Conservation (phyloP, 2,329 filamentous ascomycete genomes). For the Oidium heveae region DNA sequence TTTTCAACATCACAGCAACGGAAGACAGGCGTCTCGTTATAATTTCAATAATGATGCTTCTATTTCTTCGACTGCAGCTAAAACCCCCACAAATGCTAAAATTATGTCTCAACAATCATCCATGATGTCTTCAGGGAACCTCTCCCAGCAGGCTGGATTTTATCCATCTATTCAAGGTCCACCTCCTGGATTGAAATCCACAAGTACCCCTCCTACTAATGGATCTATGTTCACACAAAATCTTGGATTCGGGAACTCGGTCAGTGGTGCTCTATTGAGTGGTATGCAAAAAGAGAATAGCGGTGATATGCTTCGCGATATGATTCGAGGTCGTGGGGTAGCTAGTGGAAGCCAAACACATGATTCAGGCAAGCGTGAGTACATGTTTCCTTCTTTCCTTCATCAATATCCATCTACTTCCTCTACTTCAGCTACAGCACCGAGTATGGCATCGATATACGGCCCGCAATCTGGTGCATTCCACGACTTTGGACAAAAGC, state of each 20-base stretch:
- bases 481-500: conserved; percentile 83
- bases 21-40: conserved; percentile 64
- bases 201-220: conserved; percentile 69
- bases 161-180: conserved; percentile 79
- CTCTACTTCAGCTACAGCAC: conserved; percentile 68
- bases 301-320: conserved; percentile 55
- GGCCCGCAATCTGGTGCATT: conserved; percentile 63
- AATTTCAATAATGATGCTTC: conserved; percentile 61
- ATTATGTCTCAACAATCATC: conserved; percentile 70
- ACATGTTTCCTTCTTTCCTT: conserved; percentile 77
- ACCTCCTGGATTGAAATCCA: conserved; percentile 83
- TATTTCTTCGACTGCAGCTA: conserved; percentile 34
- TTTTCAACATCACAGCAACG: conserved; percentile 45
- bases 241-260: conserved; percentile 53
- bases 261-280: conserved; percentile 33
- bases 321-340: conserved; percentile 44
- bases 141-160: conserved; percentile 34
- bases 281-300: conserved; percentile 44
- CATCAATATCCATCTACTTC: conserved; percentile 63
- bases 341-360: conserved; percentile 43
- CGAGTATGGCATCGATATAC: conserved; percentile 78
- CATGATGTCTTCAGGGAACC: conserved; percentile 43
- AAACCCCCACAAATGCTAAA: conserved; percentile 53
- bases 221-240: conserved; percentile 73
- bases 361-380: conserved; percentile 95